A percentile compares a stretch with the other conserved stretches of the same genome.
Conservation (phyloP, 2,329 filamentous ascomycete species). For the Taxawa tesnikishii region DNA sequence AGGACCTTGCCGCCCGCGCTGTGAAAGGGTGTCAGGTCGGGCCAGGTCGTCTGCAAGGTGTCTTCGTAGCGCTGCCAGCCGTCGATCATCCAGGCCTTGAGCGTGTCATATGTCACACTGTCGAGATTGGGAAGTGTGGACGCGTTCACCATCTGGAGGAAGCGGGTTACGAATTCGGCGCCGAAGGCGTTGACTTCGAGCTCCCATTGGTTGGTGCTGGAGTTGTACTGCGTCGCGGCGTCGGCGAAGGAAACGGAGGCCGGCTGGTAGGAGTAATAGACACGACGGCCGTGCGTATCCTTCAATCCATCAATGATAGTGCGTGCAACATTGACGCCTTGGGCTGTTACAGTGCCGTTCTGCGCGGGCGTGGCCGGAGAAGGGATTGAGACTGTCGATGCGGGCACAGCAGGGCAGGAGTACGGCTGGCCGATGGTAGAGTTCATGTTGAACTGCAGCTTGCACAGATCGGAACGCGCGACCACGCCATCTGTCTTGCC, state of each 20-base stretch:
- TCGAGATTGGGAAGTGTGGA: conserved; percentile 30
- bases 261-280: conserved; percentile 28
- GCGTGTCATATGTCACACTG: conserved; percentile 43
- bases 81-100: conserved; percentile 41
- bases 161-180: conserved; percentile 26
- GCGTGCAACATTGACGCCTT: conserved; percentile 18
- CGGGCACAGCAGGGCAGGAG: conserved; percentile 23
- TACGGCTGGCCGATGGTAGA: conserved; percentile 33
- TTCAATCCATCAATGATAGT: conserved; percentile 26
- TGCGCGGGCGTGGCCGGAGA: conserved; percentile 10
- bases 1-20: conserved; percentile 42
- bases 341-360: conserved; percentile 17
- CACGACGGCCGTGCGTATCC: conserved; percentile 24
- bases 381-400: conserved; percentile 3
- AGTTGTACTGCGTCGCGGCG: conserved; percentile 20
- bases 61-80: conserved; percentile 38
- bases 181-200: conserved; percentile 18
- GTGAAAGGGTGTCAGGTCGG: conserved; percentile 40
- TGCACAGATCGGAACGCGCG: conserved; percentile 35
- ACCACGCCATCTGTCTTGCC: conserved; percentile 42
- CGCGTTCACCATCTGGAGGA: conserved; percentile 17
- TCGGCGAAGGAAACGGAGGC: conserved; percentile 16
- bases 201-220: conserved; percentile 16
- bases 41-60: conserved; percentile 40
- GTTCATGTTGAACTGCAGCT: conserved; percentile 31